Evolutionary conservation across 2,329 filamentous ascomycete genomes (phyloP), one percentile per base, ranked within the genome.

Genomic region (Fusarium neocosmosporiellum): DNA sequence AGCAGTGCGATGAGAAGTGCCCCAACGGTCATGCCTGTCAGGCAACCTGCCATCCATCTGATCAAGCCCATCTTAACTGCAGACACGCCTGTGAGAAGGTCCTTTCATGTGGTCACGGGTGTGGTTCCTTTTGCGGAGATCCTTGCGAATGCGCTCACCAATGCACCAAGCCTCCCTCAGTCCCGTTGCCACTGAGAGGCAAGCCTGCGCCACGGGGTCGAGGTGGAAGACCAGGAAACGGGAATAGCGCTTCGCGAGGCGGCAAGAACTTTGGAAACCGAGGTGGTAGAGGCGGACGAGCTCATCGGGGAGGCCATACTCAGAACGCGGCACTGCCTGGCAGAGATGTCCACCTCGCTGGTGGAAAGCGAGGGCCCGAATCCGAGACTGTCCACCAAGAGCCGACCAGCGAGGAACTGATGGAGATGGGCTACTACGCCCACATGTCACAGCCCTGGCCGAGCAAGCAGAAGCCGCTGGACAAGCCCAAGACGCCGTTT

Each of bases 321-420:
- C 64, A 54, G 37, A 36, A 60, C n/a, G 33, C 24, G 20, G 14
- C n/a, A 34, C 14, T 13, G 22, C 22, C 37, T 11, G 11, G 10
- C 20, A 54, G 16, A 34, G 41, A 54, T 16, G 11, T 36, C 4
- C 20, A 16, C 16, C 31, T 18, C 53, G 8, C 43, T 7, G 24
- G 29, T 20, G 20, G n/a, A 22, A 31, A 18, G 27, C 33, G 11
- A 43, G 29, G 29, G 37, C 46, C 18, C 8, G 8, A 31, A 8
- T 13, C 57, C 9, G 22, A 37, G 27, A 8, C 50, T 31, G n/a
- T 8, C 7, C 29, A 46, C 24, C 29, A 48, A 84, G 60, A 90
- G 88, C 22, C 90, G 88, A 7, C 92, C 88, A 78, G 73, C 82
- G 59, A 66, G 74, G 54, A 78, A 66, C 31, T 93, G 89, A 78